These are phyloP conservation scores for Microstroma glucosiphilum DNA, from an alignment of 1,284 basidiomycete genomes.

Conservation along the genomic window DNA sequence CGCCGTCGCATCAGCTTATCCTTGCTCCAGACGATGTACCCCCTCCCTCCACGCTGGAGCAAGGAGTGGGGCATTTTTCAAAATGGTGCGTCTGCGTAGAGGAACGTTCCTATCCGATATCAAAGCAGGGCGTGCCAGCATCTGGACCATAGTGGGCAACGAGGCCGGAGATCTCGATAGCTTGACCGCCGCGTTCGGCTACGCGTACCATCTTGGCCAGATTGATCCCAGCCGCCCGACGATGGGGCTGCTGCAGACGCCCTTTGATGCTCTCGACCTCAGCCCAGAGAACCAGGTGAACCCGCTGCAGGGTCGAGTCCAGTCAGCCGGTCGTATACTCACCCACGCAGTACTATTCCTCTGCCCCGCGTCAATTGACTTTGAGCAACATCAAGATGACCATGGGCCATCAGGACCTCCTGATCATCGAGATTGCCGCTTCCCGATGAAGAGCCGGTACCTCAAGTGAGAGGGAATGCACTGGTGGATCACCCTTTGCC, in stretches of 20 bases:
- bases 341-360: too few relatives aligned
- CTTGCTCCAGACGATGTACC: too few relatives aligned
- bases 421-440: constrained; percentile 52
- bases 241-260: constrained; percentile 41
- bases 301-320: too few relatives aligned
- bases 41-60: constrained; percentile 14
- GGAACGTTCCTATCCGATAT: constrained; percentile 43
- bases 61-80: constrained; percentile 46
- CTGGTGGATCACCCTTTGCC: constrained; percentile 51
- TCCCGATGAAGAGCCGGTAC: constrained; percentile 38
- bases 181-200: constrained; percentile 40
- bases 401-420: constrained; percentile 48
- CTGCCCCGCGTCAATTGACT: constrained; percentile 20
- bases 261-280: constrained; percentile 48
- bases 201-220: constrained; percentile 44
- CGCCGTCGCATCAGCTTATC: too few relatives aligned
- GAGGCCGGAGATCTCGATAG: constrained; percentile 51
- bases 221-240: constrained; percentile 13
- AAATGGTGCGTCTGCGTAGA: constrained; percentile 46
- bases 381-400: constrained; percentile 46
- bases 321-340: too few relatives aligned
- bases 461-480: constrained; percentile 42
- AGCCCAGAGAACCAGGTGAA: constrained; percentile 48
- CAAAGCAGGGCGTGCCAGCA: constrained; percentile 24
- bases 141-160: constrained; percentile 52